Evolutionary conservation across 116 monocot species (phyloP), one percentile per base, ranked within the genome.

Genomic region (Dioscorea cayenensis): DNA sequence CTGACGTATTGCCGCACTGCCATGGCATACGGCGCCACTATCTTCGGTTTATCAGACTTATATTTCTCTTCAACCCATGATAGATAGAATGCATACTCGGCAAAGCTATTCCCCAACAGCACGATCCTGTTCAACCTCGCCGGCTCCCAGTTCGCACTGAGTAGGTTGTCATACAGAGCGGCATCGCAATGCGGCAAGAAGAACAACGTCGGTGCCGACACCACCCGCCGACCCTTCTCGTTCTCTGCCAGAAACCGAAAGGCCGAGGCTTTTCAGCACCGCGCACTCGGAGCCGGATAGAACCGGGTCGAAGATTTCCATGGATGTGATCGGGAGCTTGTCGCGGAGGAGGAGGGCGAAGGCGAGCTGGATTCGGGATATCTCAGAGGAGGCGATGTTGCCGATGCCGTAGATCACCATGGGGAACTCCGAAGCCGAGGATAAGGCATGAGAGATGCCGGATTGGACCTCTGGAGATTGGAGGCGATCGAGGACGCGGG

Each of bases 181-280:
- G 79, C 82, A 75, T 96, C 90, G 71, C 96, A 96, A 58, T 96
- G 92, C 11, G 96, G 90, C 96, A 96, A 92, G 81, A 80, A 96
- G 84, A 90, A 92, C 49, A 96, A 48, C 36, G 88, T 90, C 59
- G 92, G 84, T 19, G 62, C 64, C 14, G 62, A 35, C 19, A 75
- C 90, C 69, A 59, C 65, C 68, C 90, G 66, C 43, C 88, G 78
- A 10, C 84, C 85, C 28, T 55, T 22, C 77, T 96, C 96, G 71
- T 92, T 73, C 7, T 80, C 27, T 4, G 28, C 0, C 14, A 81
- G 12, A 23, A 23, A 96, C 84, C 14, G 38, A 43, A 36, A 77
- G 78, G 0, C 90, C 90, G 4, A 92, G 66, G 18, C 69, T 69
- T 49, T 69, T 76, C 35, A 82, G 50, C 36, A 76, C 92, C 2